These are phyloP conservation scores for Solanum corneliomulleri DNA, from an alignment of 257 asterid genomes.

Conservation along the genomic window DNA sequence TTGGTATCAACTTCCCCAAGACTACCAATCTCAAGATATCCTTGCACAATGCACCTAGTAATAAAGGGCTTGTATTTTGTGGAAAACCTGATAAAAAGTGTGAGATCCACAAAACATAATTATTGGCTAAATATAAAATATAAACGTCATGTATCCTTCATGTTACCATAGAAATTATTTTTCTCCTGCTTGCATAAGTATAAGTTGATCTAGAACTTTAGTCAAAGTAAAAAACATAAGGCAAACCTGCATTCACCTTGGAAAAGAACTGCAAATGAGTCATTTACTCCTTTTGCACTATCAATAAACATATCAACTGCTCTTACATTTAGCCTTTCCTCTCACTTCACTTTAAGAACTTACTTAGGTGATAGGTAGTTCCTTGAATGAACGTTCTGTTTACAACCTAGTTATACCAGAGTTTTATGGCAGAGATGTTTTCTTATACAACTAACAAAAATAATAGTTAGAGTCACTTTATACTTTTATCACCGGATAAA, in stretches of 20 bases:
- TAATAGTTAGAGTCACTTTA: not conserved
- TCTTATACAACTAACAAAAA: not conserved
- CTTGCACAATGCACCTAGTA: constrained; percentile 53
- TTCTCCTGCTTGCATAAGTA: not conserved
- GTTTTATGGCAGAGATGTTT: not conserved
- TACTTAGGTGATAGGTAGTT: not conserved
- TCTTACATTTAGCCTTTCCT: not conserved
- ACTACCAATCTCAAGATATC: constrained; percentile 24
- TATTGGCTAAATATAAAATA: not conserved
- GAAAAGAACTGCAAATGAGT: not conserved
- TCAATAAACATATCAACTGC: not conserved
- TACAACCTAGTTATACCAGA: not conserved
- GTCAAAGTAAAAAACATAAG: not conserved
- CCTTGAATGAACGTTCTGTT: not conserved
- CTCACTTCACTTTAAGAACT: not conserved
- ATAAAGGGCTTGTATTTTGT: constrained; percentile 71
- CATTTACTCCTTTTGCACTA: not conserved
- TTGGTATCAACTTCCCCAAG: no score
- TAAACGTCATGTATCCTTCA: not conserved
- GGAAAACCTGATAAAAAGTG: constrained; percentile 51
- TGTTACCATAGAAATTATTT: not conserved
- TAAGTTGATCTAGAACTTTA: not conserved
- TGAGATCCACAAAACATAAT: not conserved
- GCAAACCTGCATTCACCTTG: not conserved
- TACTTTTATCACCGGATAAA: not conserved